Base-by-base conservation (phyloP, 257 asterid genomes). In the Salvia rosmarinus region DNA sequence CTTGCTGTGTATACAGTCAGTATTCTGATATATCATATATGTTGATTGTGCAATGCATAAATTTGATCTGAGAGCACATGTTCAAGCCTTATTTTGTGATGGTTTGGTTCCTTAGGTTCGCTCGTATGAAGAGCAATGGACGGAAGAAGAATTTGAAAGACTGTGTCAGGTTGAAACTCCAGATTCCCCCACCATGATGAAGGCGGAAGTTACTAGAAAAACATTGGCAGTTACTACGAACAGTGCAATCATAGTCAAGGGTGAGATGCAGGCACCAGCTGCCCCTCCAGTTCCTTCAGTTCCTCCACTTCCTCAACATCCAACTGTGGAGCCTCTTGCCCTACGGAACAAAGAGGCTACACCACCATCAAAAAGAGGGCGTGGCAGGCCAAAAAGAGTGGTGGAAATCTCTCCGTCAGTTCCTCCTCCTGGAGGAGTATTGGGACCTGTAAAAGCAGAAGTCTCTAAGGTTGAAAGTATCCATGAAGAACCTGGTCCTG, bases 101-200 rank as follows among this genome's bases (percentile, higher is more conserved):
- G 74, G 65, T 72, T 79, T 74, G 42, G 74, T 70, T 66, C 20
- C 54, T 52, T 78, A 95, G 99, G 97, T 95, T 61, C 97, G 98
- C 70, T 86, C 93, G 32, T 95, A 95, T 76, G 98, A 95, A 88
- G 99, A 95, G 86, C 99, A 89, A 81, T 88, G 89, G 94, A 91
- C 98, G 0, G 99, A 95, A 74, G 98, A 91, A 81, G 99, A 95
- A 83, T 95, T 91, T 80, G 99, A 95, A 81, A 89, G 85, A 78
- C 25, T 95, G 83, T 95, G 99, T 75, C 96, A 88, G 78, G 95
- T 74, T 37, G 99, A 88, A 4, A 78, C 95, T 52, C 96, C 96
- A 30, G 96, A 80, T 28, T 90, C 96, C 75, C 95, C 96, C 68
- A 74, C 5, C 50, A 34, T 67, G 47, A 34, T 67, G 47, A 83